Base-by-base conservation (phyloP, 2,329 filamentous ascomycete species). In the Madurella mycetomatis region DNA sequence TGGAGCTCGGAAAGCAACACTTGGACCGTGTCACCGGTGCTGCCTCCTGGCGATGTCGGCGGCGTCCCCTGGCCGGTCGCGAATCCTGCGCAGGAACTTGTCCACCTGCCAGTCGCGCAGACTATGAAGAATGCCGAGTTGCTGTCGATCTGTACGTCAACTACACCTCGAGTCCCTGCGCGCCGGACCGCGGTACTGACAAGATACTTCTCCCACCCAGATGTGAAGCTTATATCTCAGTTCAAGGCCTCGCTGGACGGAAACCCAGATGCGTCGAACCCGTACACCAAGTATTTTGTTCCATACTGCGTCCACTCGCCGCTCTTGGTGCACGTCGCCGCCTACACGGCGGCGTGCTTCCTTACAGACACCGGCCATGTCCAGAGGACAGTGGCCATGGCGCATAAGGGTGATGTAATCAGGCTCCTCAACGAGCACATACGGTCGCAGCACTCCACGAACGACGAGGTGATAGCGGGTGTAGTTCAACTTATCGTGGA, bases 221-320 rank as follows among this genome's bases (percentile, higher is more conserved):
- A 77, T 46, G 63, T 78, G 32, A 74, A 75, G 49, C 65, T 80
- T 8, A 66, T 81, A 11, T 75, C 72, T 15, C 77, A 75, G 25
- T 81, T 80, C 68, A 78, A 77, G 49, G 73, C 73, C 2, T 77
- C 73, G 5, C 65, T 81, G 2, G 76, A 80, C 53, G 77, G 77
- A 3, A 73, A 73, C 19, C 73, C 75, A 0, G 71, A 75, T 34
- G 67, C 72, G 1, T 51, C 58, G 2, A 76, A 73, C 48, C 69
- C 68, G 9, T 78, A 76, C 61, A 74, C 74, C 68, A 76, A 72
- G 60, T 67, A 74, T 43, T 80, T 75, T 66, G 68, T 77, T 7
- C 76, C 77, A 0, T 74, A 70, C 57, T 76, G 71, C 44, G 66
- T 80, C 11, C 74, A 79, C 51, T 75, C 77, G n/a, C 76, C 74